Evolutionary conservation across 2,329 filamentous ascomycete genomes (phyloP), one percentile per base, ranked within the genome.

Genomic region (Hymenoscyphus fructigenus): DNA sequence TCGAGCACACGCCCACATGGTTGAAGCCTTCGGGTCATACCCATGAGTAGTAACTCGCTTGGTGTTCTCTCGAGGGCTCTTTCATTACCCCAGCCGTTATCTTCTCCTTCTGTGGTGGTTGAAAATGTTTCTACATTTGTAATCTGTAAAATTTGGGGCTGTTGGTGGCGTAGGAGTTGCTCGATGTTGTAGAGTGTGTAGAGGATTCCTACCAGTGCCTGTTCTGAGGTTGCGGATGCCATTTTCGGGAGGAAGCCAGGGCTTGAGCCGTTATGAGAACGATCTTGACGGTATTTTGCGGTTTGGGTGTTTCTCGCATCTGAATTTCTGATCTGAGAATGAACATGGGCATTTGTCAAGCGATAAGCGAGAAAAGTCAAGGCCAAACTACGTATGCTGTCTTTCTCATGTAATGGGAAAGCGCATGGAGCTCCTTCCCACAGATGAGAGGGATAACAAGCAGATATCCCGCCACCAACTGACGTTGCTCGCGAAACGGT

Each of bases 131-230:
- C 41, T 47, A 5, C n/a, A 20, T 47, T n/a, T 56, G 53, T 29
- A 14, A 28, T 12, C 15, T 56, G 53, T 10, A 28, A 28, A 53
- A 10, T 53, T 53, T 26, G 53, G 23, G 12, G 10, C 23, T 56
- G 20, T 28, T 26, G 53, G 53, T 26, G 23, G 5, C 23, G 23
- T 5, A 56, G 53, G 15, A 56, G 53, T 56, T 56, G 23, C 7
- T 56, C 53, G 53, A 56, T 56, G 15, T 29, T 56, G 23, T 29
- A 56, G 14, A 56, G 28, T 56, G 53, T 56, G 3, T 56, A 28
- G 28, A 56, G 53, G 2, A 56, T 56, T 26, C 26, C 23, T 15
- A 28, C 20, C 3, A 56, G 23, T 15, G 53, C 23, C 20, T 56
- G 20, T 32, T 56, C 53, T 32, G 53, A 28, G 36, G 34, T 62